These are phyloP conservation scores for Erysimum cheiranthoides DNA, from an alignment of 345 rosid species.

Conservation along the genomic window DNA sequence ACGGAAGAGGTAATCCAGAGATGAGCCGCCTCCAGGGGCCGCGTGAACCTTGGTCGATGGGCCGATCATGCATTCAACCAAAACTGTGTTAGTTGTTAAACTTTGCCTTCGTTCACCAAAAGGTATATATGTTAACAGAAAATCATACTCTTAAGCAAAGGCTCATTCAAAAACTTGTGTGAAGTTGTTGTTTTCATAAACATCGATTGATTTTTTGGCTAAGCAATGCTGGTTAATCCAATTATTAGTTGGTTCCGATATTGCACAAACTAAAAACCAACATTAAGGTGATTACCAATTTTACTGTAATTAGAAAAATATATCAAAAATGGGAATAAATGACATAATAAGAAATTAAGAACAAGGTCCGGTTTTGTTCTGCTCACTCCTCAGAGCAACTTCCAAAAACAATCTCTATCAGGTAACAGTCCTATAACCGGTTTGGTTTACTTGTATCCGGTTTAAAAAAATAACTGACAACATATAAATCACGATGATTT, in stretches of 20 bases:
- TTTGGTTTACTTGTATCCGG: constrained; percentile 24
- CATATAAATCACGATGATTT: constrained; percentile 35
- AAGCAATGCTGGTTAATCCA: not conserved
- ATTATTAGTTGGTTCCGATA: too few relatives aligned
- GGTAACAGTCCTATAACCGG: constrained; percentile 25
- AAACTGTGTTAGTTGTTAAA: too few relatives aligned
- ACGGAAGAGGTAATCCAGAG: constrained; percentile 56
- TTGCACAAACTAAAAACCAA: too few relatives aligned
- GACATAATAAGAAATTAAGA: constrained; percentile 10
- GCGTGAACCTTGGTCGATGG: constrained; percentile 65
- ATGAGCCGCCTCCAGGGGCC: constrained; percentile 54
- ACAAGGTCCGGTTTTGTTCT: not conserved
- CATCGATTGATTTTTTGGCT: not conserved
- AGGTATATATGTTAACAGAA: too few relatives aligned
- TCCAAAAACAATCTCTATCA: constrained; percentile 8
- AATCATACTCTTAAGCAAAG: too few relatives aligned
- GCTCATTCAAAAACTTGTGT: not conserved
- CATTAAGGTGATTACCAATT: too few relatives aligned
- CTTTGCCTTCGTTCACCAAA: too few relatives aligned
- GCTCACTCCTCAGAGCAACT: constrained; percentile 14
- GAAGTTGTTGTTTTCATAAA: not conserved
- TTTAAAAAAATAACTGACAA: constrained; percentile 1
- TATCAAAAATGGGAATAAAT: not conserved
- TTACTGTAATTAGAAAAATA: not conserved
- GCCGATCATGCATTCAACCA: constrained; percentile 52